Base-by-base conservation (phyloP, 2,329 filamentous ascomycete species). In the Aureobasidium subglaciale region DNA sequence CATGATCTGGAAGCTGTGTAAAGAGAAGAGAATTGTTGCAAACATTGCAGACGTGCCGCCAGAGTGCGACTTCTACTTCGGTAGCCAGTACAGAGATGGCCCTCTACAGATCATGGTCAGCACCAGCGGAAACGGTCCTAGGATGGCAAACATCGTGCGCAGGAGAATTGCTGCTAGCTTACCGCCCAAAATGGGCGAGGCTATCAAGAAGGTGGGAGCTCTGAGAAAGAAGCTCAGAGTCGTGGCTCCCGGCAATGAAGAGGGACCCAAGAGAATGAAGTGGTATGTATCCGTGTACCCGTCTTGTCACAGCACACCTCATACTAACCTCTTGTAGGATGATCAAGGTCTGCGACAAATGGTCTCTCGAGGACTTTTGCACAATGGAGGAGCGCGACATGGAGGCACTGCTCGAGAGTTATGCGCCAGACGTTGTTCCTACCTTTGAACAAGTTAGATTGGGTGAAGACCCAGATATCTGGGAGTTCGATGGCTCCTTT, bases 31-130 rank as follows among this genome's bases (percentile, higher is more conserved):
- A 59, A 88, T 97, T 61, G 84, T 90, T 5, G 91, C 90, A 56
- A 99, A 99, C 71, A 96, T 99, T 62, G 93, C 93, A 62, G 93
- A 99, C 68, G 93, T 99, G 3, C 93, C 93, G 0, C 82, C 90
- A 0, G 93, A 99, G 71, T 99, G 93, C 72, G 93, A 99, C 68
- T 99, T 99, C 69, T 99, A 96, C 78, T 99, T 99, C 74, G 93
- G 93, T 60, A 93, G 88, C 68, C 86, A 96, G 35, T 89, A 99
- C 73, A 86, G 93, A 49, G 93, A 99, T 69, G 93, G 93, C 0
- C 93, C 93, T 5, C 73, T 99, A 59, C 93, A 99, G 75, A 86
- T 99, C 65, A 99, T 99, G 93, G 92, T 99, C 63, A 95, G 88
- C 74, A 99, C 93, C 32, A 99, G 97, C 69, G 93, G 93, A 52